Conservation (phyloP, 805 yeast genomes). For the Millerozyma miso region DNA sequence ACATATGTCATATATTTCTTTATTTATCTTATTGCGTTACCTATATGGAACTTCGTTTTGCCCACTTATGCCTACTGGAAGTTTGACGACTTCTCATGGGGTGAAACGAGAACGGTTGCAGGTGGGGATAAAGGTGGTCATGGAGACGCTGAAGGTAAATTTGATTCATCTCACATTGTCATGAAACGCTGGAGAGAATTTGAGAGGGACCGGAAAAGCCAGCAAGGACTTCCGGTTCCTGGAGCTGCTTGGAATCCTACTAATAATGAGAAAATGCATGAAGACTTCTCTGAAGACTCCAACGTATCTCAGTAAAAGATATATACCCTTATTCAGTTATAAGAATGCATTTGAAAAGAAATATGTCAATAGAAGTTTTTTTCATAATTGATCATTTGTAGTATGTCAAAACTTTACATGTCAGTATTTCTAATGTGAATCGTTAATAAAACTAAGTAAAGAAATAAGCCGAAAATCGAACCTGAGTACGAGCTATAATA, state of each 20-base stretch:
- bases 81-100: slow-evolving; percentile 96
- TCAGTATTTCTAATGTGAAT: too few species aligned
- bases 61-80: slow-evolving; percentile 92
- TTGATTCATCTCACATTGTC: slow-evolving; percentile 83
- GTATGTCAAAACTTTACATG: too few species aligned
- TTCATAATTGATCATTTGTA: too few species aligned
- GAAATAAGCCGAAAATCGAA: too few species aligned
- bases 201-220: slow-evolving; percentile 61
- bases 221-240: slow-evolving; percentile 28
- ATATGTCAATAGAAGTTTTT: neutral
- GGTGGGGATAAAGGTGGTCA: slow-evolving; percentile 66
- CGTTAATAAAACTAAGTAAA: too few species aligned
- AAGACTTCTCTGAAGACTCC: slow-evolving; percentile 22
- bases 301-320: slow-evolving; percentile 7
- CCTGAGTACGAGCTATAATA: neutral
- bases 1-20: slow-evolving; percentile 75
- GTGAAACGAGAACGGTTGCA: slow-evolving; percentile 81
- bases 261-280: slow-evolving; percentile 22
- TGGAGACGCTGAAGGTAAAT: slow-evolving; percentile 70
- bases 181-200: slow-evolving; percentile 96
- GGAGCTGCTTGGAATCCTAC: slow-evolving; percentile 46
- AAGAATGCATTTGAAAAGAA: neutral
- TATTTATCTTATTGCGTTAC: slow-evolving; percentile 73
- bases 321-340: neutral
- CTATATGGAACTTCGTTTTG: slow-evolving; percentile 89